Evolutionary conservation across 1,284 basidiomycete genomes (phyloP).

Genomic region (Tilletia setariae): DNA sequence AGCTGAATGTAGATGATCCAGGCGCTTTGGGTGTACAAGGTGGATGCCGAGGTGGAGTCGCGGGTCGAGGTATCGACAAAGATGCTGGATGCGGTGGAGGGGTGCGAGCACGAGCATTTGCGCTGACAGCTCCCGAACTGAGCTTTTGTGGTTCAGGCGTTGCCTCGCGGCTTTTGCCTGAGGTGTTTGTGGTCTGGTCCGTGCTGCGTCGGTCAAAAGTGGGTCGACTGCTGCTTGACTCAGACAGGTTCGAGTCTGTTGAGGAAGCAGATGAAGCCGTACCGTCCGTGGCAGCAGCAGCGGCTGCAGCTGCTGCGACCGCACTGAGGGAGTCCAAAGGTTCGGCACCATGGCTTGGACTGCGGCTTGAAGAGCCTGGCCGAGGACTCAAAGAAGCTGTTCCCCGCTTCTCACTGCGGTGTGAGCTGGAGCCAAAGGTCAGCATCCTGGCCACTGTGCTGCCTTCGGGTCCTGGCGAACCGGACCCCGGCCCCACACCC

Average conservation of each 20-base stretch:
- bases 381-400: neutral
- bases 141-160: neutral
- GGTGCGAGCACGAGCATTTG: neutral
- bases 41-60: slow-evolving; percentile 5
- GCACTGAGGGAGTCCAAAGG: no score
- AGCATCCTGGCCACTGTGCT: neutral
- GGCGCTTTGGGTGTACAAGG: slow-evolving; percentile 14
- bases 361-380: neutral
- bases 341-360: no score
- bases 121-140: neutral
- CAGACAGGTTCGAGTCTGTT: no score
- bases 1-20: slow-evolving; percentile 14
- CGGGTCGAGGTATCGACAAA: neutral
- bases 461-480: slow-evolving; percentile 1
- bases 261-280: no score
- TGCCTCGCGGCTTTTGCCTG: neutral
- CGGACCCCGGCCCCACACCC: neutral
- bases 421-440: neutral
- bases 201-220: no score
- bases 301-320: no score
- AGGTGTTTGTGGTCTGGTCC: no score
- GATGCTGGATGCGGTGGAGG: neutral
- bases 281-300: no score
- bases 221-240: neutral
- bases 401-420: neutral